Conservation (phyloP, 2,329 filamentous ascomycete species). For the Graphiopsis chlorocephala region DNA sequence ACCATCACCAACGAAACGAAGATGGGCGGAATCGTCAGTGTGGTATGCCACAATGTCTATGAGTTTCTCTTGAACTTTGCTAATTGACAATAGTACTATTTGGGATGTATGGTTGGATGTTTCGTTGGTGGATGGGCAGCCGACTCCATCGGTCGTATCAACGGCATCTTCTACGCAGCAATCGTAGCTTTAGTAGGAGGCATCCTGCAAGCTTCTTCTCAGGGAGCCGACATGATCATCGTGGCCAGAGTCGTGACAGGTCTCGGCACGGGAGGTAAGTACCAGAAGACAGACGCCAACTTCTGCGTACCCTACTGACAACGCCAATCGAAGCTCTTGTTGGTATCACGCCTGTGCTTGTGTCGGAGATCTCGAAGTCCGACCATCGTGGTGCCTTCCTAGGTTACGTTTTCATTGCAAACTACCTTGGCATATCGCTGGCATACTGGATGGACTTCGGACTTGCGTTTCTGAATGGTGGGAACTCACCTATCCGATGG, state of each 20-base stretch:
- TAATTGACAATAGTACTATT: slow-evolving; percentile 41
- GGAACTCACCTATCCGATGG: slow-evolving; percentile 27
- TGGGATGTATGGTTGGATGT: slow-evolving; percentile 52
- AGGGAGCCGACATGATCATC: slow-evolving; percentile 49
- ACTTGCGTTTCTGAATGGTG: slow-evolving; percentile 23
- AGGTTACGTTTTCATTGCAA: slow-evolving; percentile 53
- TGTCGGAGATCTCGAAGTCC: slow-evolving; percentile 49
- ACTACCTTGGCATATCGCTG: slow-evolving; percentile 49
- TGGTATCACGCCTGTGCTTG: slow-evolving; percentile 50
- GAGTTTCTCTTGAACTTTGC: neutral
- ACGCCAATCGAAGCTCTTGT: slow-evolving; percentile 35
- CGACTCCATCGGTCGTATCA: slow-evolving; percentile 55
- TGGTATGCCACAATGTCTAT: slow-evolving; percentile 24
- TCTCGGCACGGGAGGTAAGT: slow-evolving; percentile 48
- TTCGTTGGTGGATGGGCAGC: slow-evolving; percentile 51
- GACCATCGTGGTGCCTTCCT: slow-evolving; percentile 48
- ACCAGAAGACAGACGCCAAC: slow-evolving; percentile 21
- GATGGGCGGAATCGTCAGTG: slow-evolving; percentile 53
- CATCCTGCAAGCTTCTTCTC: slow-evolving; percentile 46
- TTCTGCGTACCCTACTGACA: slow-evolving; percentile 1
- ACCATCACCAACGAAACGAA: slow-evolving; percentile 49
- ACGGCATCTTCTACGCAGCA: slow-evolving; percentile 48
- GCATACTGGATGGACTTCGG: slow-evolving; percentile 29
- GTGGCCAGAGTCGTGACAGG: slow-evolving; percentile 52
- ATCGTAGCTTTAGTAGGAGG: slow-evolving; percentile 51